Percentiles rank a stretch among this genome's conserved stretches.
Conservation (phyloP, 1,284 basidiomycete species). For the Cryptococcus maquisensis region DNA sequence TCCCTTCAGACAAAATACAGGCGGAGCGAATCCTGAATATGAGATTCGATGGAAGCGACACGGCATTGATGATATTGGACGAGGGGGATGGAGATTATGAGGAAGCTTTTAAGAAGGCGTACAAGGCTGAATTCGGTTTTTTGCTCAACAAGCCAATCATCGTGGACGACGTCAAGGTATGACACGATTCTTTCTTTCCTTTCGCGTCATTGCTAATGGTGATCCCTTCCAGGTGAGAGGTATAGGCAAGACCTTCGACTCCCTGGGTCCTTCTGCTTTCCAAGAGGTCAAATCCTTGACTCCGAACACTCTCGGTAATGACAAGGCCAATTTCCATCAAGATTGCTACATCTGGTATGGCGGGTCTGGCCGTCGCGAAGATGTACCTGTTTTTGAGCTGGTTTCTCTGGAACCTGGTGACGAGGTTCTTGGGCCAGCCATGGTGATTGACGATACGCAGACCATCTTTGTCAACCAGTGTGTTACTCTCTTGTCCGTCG, state of each 20-base stretch:
- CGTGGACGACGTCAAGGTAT: constrained; percentile 86
- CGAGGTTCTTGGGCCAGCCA: constrained; percentile 52
- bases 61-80: constrained; percentile 75
- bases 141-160: constrained; percentile 74
- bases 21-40: constrained; percentile 83
- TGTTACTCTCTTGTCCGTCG: constrained; percentile 48
- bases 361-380: constrained; percentile 38
- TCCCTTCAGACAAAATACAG: constrained; percentile 63
- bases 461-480: constrained; percentile 37
- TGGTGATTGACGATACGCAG: constrained; percentile 41
- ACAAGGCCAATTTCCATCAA: constrained; percentile 36
- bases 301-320: constrained; percentile 30
- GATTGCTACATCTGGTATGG: constrained; percentile 29
- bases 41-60: constrained; percentile 78
- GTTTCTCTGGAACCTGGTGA: constrained; percentile 65
- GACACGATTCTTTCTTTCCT: constrained; percentile 10
- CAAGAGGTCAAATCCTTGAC: constrained; percentile 56
- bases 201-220: neutral
- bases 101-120: constrained; percentile 68
- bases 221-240: constrained; percentile 27
- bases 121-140: constrained; percentile 88
- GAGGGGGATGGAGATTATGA: constrained; percentile 74
- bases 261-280: constrained; percentile 74
- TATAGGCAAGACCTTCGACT: constrained; percentile 84
- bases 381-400: constrained; percentile 76